phyloP scores from a whole-genome alignment of 163 green algal species.

The Scenedesmus sp. region DNA sequence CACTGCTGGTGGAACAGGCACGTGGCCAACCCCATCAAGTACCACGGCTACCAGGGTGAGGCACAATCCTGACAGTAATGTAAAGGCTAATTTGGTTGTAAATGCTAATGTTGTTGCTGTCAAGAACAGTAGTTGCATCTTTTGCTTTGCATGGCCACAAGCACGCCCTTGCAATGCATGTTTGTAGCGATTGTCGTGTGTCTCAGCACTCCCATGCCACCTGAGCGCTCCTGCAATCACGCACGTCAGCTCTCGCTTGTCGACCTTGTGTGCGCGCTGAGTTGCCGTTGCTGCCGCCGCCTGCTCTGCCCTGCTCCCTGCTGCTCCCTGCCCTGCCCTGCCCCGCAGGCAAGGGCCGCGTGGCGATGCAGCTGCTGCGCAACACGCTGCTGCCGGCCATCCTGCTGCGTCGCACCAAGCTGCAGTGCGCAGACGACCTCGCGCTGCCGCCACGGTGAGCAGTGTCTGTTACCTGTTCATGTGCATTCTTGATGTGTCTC shows the following conservation, averaged over 20 bases:
- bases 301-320: not conserved
- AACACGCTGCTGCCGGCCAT: conserved; percentile 84
- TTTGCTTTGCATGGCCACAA: too few species aligned
- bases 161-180: too few species aligned
- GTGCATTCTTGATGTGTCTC: too few species aligned
- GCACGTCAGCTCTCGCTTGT: too few species aligned
- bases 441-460: conserved; percentile 85
- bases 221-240: too few species aligned
- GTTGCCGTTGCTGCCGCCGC: not conserved
- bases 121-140: not conserved
- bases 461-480: not conserved
- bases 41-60: conserved; percentile 79
- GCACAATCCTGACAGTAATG: not conserved
- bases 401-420: conserved; percentile 94
- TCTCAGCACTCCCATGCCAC: too few species aligned
- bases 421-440: conserved; percentile 93
- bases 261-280: too few species aligned
- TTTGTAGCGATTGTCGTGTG: too few species aligned
- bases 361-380: conserved; percentile 88
- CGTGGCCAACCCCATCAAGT: conserved; percentile 95
- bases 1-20: conserved; percentile 95
- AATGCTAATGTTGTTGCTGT: not conserved
- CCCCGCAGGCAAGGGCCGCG: conserved; percentile 68
- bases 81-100: not conserved
- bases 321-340: not conserved